phyloP scores from a whole-genome alignment of 345 rosid species.

The Aquilaria sinensis region DNA sequence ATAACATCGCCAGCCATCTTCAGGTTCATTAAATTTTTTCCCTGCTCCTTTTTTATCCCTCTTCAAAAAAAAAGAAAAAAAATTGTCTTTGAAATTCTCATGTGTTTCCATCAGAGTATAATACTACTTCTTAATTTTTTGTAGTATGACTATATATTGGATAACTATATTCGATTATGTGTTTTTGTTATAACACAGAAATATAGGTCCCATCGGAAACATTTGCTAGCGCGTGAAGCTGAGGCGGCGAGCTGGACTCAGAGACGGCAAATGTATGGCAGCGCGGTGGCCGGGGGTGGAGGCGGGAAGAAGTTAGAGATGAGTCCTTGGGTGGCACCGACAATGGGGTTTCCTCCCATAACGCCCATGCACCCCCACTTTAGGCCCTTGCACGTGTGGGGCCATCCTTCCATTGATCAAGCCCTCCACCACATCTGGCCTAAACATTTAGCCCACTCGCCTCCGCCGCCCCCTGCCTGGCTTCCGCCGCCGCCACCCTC shows the following conservation, averaged over 20 bases:
- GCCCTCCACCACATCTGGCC: slow-evolving; percentile 58
- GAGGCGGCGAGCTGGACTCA: slow-evolving; percentile 82
- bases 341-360: slow-evolving; percentile 75
- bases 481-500: slow-evolving; percentile 24
- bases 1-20: slow-evolving; percentile 93
- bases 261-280: slow-evolving; percentile 54
- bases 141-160: background rate
- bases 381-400: slow-evolving; percentile 90
- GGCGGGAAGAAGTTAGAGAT: slow-evolving; percentile 36
- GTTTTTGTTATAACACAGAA: slow-evolving; percentile 35
- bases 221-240: slow-evolving; percentile 75
- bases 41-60: background rate
- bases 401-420: slow-evolving; percentile 63
- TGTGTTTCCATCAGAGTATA: too few relatives aligned
- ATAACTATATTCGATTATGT: background rate
- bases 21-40: slow-evolving; percentile 44
- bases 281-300: slow-evolving; percentile 22
- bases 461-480: slow-evolving; percentile 35
- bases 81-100: background rate
- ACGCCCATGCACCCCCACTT: slow-evolving; percentile 37
- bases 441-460: slow-evolving; percentile 40
- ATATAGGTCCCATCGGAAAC: slow-evolving; percentile 85
- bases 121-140: background rate
- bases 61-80: background rate
- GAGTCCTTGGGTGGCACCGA: slow-evolving; percentile 47